Conservation (phyloP, 2,329 filamentous ascomycete species). For the Penicillium glabrum region DNA sequence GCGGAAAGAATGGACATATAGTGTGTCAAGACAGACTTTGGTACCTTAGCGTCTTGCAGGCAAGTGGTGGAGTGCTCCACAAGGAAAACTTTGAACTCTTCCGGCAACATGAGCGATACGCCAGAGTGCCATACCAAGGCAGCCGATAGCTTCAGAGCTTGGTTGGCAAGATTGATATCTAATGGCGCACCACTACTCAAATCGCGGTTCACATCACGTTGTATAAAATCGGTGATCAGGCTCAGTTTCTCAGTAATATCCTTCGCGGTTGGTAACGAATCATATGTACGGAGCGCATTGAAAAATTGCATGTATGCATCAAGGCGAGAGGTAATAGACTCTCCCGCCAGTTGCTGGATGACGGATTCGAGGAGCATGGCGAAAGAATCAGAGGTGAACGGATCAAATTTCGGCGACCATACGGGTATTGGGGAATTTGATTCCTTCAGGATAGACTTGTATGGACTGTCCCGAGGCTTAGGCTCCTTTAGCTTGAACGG, state of each 20-base stretch:
- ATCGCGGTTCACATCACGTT: slow-evolving; percentile 72
- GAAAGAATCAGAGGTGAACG: slow-evolving; percentile 60
- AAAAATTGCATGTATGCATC: slow-evolving; percentile 86
- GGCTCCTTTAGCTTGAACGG: slow-evolving; percentile 9
- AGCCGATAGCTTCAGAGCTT: slow-evolving; percentile 74
- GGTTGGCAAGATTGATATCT: slow-evolving; percentile 71
- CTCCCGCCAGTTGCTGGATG: slow-evolving; percentile 74
- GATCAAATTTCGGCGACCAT: slow-evolving; percentile 46
- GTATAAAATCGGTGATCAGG: slow-evolving; percentile 76
- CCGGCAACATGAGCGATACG: slow-evolving; percentile 68
- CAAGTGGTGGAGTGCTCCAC: slow-evolving; percentile 76
- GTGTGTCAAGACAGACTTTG: slow-evolving; percentile 77
- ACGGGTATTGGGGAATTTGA: slow-evolving; percentile 42
- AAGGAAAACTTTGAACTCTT: slow-evolving; percentile 77
- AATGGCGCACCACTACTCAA: slow-evolving; percentile 51
- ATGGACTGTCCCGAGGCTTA: slow-evolving; percentile 44
- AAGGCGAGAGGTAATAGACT: slow-evolving; percentile 69
- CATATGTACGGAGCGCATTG: slow-evolving; percentile 74
- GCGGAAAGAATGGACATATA: slow-evolving; percentile 78
- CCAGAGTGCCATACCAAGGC: slow-evolving; percentile 73
- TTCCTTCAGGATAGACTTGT: slow-evolving; percentile 82
- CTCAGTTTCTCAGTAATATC: slow-evolving; percentile 74
- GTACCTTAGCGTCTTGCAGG: slow-evolving; percentile 65
- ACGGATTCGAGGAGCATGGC: slow-evolving; percentile 82
- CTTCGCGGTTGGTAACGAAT: slow-evolving; percentile 73